phyloP scores from a whole-genome alignment of 257 asterid genomes.

The Ilex aquifolium region DNA sequence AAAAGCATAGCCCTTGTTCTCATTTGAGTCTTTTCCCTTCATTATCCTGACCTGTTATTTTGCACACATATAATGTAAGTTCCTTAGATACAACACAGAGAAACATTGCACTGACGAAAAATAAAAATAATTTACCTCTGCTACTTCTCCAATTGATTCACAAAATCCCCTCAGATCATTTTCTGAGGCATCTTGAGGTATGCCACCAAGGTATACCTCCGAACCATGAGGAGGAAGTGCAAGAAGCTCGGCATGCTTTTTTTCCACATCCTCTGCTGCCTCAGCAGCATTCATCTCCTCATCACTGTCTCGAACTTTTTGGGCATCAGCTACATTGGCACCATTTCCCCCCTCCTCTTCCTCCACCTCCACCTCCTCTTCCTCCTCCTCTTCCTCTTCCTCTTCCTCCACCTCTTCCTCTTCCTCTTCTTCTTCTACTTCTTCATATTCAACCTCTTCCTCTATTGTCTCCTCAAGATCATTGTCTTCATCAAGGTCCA shows the following conservation, averaged over 20 bases:
- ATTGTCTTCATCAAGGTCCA: slow-evolving; percentile 51
- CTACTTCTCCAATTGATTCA: slow-evolving; percentile 76
- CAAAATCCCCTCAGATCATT: slow-evolving; percentile 70
- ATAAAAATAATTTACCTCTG: slow-evolving; percentile 47
- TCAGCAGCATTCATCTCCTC: slow-evolving; percentile 51
- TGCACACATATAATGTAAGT: slow-evolving; percentile 14
- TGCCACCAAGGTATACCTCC: slow-evolving; percentile 88
- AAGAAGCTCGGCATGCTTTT: slow-evolving; percentile 73
- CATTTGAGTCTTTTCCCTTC: slow-evolving; percentile 82
- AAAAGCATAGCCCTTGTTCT: slow-evolving; percentile 93
- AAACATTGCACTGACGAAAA: slow-evolving; percentile 2
- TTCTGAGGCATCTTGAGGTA: slow-evolving; percentile 60
- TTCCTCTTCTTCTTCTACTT: slow-evolving; percentile 70
- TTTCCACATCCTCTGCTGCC: slow-evolving; percentile 39
- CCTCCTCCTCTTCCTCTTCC: slow-evolving; percentile 51
- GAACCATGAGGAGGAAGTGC: slow-evolving; percentile 96
- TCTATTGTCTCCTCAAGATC: slow-evolving; percentile 62
- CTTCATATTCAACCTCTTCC: slow-evolving; percentile 90
- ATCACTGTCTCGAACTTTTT: slow-evolving; percentile 32
- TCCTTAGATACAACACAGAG: slow-evolving; percentile 9
- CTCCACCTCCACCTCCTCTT: slow-evolving; percentile 45
- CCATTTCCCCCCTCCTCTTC: slow-evolving; percentile 36
- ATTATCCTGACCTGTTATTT: slow-evolving; percentile 78
- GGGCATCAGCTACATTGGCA: slow-evolving; percentile 20
- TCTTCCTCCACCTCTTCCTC: slow-evolving; percentile 53